Percentiles rank a stretch among this genome's conserved stretches.
Evolutionary conservation across 345 rosid genomes (phyloP).

Genomic region (Combretum micranthum): DNA sequence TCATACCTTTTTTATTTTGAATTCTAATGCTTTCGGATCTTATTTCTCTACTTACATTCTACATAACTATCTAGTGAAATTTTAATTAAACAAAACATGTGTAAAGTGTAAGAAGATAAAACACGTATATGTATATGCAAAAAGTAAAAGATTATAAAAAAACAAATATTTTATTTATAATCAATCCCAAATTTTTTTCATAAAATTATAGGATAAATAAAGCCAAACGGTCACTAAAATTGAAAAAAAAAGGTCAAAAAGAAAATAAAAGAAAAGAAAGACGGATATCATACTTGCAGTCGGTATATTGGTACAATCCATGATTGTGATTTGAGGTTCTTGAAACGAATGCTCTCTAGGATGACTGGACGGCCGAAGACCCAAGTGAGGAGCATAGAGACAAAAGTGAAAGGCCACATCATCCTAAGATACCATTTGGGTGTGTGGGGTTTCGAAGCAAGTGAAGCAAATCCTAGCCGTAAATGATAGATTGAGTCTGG

Average conservation of each 20-base stretch:
- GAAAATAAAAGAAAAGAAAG: too few species aligned
- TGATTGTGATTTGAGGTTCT: constrained; percentile 26
- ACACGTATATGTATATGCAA: neutral
- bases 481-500: constrained; percentile 36
- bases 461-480: constrained; percentile 31
- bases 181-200: too few species aligned
- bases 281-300: constrained; percentile 19
- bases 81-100: too few species aligned
- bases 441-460: constrained; percentile 28
- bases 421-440: constrained; percentile 15
- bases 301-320: constrained; percentile 41
- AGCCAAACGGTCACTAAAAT: too few species aligned
- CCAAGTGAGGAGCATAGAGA: constrained; percentile 15
- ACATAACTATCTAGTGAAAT: too few species aligned
- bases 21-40: too few species aligned
- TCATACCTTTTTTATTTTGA: neutral
- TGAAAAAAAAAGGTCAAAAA: too few species aligned
- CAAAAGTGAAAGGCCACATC: constrained; percentile 31
- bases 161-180: too few species aligned
- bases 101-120: too few species aligned
- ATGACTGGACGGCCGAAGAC: constrained; percentile 17
- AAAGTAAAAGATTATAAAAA: too few species aligned
- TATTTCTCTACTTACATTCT: too few species aligned
- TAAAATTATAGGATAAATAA: too few species aligned
- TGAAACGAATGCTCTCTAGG: constrained; percentile 24